These are phyloP conservation scores for Paramecium primaurelia DNA, from an alignment of 73 alveolate species.

Conservation along the genomic window DNA sequence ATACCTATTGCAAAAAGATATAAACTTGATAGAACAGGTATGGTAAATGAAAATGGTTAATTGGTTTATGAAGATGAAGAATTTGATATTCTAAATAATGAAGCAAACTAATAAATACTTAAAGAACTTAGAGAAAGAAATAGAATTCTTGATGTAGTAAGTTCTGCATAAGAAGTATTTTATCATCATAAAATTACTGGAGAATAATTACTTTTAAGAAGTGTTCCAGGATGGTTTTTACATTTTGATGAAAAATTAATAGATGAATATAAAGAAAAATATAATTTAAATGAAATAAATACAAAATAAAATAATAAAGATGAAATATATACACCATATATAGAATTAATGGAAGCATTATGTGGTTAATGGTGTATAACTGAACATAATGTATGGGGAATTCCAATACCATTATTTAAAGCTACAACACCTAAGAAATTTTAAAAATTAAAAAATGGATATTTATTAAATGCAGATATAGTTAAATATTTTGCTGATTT, in stretches of 20 bases:
- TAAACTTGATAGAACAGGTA: background rate
- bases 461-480: background rate
- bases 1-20: background rate
- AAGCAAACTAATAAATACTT: background rate
- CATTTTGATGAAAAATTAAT: background rate
- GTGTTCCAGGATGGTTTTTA: background rate
- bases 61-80: background rate
- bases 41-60: background rate
- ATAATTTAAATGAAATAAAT: background rate
- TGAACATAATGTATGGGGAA: constrained; percentile 72
- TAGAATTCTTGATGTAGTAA: background rate
- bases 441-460: background rate
- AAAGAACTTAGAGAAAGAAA: background rate
- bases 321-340: background rate
- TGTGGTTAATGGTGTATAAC: constrained; percentile 70
- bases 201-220: background rate
- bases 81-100: background rate
- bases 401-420: constrained; percentile 70
- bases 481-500: constrained; percentile 12
- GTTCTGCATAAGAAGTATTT: background rate
- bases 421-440: background rate
- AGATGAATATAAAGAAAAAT: background rate
- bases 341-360: background rate
- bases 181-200: constrained; percentile 32
- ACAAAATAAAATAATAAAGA: background rate